Percentiles rank a stretch among this genome's conserved stretches.
These are phyloP conservation scores for Aschersonia sp. DNA, from an alignment of 2,329 filamentous ascomycete genomes.

Conservation along the genomic window DNA sequence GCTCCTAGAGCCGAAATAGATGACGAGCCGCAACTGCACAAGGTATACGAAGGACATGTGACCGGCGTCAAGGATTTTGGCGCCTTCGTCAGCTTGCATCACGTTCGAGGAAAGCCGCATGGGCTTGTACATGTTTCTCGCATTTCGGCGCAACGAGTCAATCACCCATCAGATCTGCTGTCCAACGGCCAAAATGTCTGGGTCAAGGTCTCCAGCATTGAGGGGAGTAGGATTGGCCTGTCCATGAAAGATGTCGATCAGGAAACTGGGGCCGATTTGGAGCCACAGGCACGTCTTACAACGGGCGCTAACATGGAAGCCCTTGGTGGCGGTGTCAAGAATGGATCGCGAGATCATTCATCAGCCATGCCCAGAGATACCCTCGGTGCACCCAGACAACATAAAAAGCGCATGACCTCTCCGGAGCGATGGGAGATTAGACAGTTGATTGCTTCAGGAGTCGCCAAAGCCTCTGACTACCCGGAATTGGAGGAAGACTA, in stretches of 20 bases:
- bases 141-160: conserved; percentile 74
- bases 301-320: conserved; percentile 85
- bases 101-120: conserved; percentile 78
- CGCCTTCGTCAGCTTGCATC: conserved; percentile 82
- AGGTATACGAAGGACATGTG: conserved; percentile 80
- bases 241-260: conserved; percentile 99
- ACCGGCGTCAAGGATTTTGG: conserved; percentile 94
- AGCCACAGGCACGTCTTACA: conserved; percentile 62
- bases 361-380: conserved; percentile 21
- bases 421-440: conserved; percentile 96
- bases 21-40: conserved; percentile 66
- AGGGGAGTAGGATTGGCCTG: conserved; percentile 67
- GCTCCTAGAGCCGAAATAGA: conserved; percentile 65
- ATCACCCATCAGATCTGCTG: conserved; percentile 81
- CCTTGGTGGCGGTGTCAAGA: conserved; percentile 49
- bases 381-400: conserved; percentile 32
- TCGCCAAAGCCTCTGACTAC: conserved; percentile 83
- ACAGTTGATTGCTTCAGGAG: conserved; percentile 89
- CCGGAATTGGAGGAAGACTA: conserved; percentile 93
- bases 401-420: conserved; percentile 88
- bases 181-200: conserved; percentile 71
- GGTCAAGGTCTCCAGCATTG: conserved; percentile 82
- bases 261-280: conserved; percentile 67
- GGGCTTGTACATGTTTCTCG: conserved; percentile 90
- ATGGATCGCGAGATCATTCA: conserved; percentile 37